These are phyloP conservation scores for Pyropia haitanensis DNA, from an alignment of 23 red algal genomes.

Conservation along the genomic window DNA sequence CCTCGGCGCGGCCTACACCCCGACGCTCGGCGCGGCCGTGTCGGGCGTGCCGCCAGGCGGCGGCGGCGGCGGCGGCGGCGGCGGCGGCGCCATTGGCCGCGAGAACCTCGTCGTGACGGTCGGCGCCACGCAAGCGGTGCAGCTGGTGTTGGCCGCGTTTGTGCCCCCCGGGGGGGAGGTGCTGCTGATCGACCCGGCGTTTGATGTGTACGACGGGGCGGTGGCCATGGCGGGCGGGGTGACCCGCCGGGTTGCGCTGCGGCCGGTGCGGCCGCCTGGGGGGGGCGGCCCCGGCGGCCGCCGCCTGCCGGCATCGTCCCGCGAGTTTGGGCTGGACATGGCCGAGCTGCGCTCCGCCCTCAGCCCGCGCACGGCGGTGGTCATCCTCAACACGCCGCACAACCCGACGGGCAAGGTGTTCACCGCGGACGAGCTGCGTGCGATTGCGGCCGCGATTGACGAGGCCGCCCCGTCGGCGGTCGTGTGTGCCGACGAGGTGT, in stretches of 20 bases:
- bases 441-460: slow-evolving; percentile 34
- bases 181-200: slow-evolving; percentile 76
- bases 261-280: neutral
- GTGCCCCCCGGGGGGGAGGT: slow-evolving; percentile 76
- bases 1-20: slow-evolving; percentile 27
- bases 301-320: slow-evolving; percentile 6
- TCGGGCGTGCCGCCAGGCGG: neutral
- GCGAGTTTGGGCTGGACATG: slow-evolving; percentile 65
- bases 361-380: slow-evolving; percentile 33
- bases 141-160: slow-evolving; percentile 40
- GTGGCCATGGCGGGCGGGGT: slow-evolving; percentile 43
- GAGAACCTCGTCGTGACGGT: slow-evolving; percentile 72
- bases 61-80: too few relatives aligned
- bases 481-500: slow-evolving; percentile 89
- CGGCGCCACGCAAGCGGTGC: slow-evolving; percentile 77
- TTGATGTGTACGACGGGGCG: slow-evolving; percentile 77
- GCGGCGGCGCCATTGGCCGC: slow-evolving; percentile 8
- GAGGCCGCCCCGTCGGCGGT: slow-evolving; percentile 36
- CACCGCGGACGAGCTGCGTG: slow-evolving; percentile 38
- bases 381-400: slow-evolving; percentile 75
- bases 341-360: slow-evolving; percentile 34
- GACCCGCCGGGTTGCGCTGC: slow-evolving; percentile 23
- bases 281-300: too few relatives aligned
- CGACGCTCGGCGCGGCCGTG: slow-evolving; percentile 14
- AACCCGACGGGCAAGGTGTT: slow-evolving; percentile 94